Evolutionary conservation across 345 rosid genomes (phyloP), one percentile per base, ranked within the genome.

Genomic region (Bruguiera sexangula): DNA sequence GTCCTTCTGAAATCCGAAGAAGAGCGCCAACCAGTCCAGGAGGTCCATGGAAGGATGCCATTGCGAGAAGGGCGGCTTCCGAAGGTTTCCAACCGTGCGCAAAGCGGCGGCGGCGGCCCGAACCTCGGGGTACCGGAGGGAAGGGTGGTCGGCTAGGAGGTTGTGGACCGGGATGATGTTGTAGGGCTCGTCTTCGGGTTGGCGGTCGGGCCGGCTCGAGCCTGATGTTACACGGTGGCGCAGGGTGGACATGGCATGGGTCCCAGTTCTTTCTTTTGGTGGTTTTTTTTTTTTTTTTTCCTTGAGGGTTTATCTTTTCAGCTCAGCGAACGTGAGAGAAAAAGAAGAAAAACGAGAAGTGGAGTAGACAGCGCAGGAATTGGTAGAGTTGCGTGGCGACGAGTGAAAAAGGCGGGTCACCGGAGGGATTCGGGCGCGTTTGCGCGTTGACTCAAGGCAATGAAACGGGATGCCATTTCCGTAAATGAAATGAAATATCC

Each of bases 121-220:
- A 19, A 94, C 96, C 80, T 94, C 95, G 0, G 96, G 97, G 64
- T 75, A 91, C 27, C 97, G 90, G 75, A 91, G 91, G 36, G 98
- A 88, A 30, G 95, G 96, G 76, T 91, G 97, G 84, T 91, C 97
- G 4, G 97, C 90, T 61, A 87, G 88, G 76, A 91, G 95, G 81
- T 89, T 88, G 84, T 94, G 89, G 30, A 94, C 84, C 15, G 97
- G 98, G 56, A 91, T 94, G 15, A 94, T 88, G 83, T 94, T 94
- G 80, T 80, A 91, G 0, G 85, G 57, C 68, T 91, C 13, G 26
- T 10, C 11, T n/a, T 3, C 10, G 56, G 78, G 30, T 76, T 74
- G 65, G 18, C 67, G 53, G 34, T 74, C 60, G 69, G 67, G 29
- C 22, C 5, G 3, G 29, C 16, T 3, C 1, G 5, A 24, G 27